Percentiles rank a stretch among this genome's conserved stretches.
Conservation (phyloP, 2,329 filamentous ascomycete genomes). For the Trichoderma atroviride region DNA sequence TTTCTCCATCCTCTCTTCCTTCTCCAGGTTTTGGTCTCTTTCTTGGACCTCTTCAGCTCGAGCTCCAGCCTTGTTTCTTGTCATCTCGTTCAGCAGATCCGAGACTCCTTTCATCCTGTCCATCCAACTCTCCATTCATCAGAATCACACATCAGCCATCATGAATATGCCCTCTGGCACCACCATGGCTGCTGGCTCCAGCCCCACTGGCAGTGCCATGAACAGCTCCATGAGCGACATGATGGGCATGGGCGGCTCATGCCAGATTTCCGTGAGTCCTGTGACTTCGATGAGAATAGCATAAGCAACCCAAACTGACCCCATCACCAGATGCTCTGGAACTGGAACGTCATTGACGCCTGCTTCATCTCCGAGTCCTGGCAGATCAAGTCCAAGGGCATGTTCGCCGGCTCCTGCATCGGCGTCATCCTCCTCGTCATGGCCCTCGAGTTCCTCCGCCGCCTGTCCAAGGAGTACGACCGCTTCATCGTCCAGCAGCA, state of each 20-base stretch:
- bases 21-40: too few species aligned
- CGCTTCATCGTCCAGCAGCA: conserved; percentile 62
- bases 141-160: not conserved
- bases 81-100: not conserved
- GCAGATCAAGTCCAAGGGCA: conserved; percentile 68
- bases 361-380: conserved; percentile 71
- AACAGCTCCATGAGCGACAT: conserved; percentile 26
- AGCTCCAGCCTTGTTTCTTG: not conserved
- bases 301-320: not conserved
- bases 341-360: conserved; percentile 72
- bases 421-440: conserved; percentile 76
- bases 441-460: conserved; percentile 71
- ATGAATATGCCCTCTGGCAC: conserved; percentile 19
- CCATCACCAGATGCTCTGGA: conserved; percentile 70
- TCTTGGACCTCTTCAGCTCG: not conserved
- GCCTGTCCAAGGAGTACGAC: conserved; percentile 72
- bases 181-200: conserved; percentile 24
- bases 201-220: conserved; percentile 24
- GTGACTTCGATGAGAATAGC: not conserved
- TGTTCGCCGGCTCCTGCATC: conserved; percentile 81
- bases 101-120: not conserved
- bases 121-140: not conserved
- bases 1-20: too few species aligned
- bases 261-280: conserved; percentile 44
- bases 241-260: conserved; percentile 39